Evolutionary conservation across 495 filamentous ascomycete species (phyloP).

Genomic region (Evernia prunastri): DNA sequence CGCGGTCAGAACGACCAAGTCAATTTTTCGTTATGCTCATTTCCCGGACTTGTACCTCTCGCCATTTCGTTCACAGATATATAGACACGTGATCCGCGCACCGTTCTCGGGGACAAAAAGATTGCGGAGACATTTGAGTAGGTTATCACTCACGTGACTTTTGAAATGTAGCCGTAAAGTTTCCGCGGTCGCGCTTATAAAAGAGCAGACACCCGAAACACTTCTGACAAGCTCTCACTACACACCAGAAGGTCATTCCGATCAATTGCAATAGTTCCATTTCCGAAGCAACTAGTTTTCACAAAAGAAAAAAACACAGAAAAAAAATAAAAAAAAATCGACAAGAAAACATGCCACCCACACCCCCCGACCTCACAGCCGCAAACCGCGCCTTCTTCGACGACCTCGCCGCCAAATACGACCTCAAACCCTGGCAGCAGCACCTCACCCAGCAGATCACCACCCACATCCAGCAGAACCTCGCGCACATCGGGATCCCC

Average conservation of each 20-base stretch:
- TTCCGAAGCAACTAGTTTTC: background rate
- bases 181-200: background rate
- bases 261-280: too few species aligned
- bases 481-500: constrained; percentile 57
- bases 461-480: constrained; percentile 43
- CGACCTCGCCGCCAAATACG: constrained; percentile 41
- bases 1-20: too few species aligned
- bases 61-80: too few species aligned
- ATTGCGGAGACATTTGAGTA: constrained; percentile 6
- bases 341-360: background rate
- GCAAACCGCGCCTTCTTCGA: constrained; percentile 29
- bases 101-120: background rate
- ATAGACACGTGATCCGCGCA: too few species aligned
- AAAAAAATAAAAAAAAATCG: background rate
- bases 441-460: constrained; percentile 32
- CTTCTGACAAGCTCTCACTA: too few species aligned
- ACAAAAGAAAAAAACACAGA: background rate
- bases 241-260: too few species aligned
- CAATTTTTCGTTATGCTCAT: too few species aligned
- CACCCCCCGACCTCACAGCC: constrained; percentile 4
- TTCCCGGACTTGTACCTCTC: too few species aligned
- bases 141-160: too few species aligned
- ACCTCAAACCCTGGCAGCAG: constrained; percentile 37
- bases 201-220: background rate
- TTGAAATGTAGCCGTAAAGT: constrained; percentile 12